Conservation (phyloP, 805 yeast species). For the Kurtzmaniella cleridarum region DNA sequence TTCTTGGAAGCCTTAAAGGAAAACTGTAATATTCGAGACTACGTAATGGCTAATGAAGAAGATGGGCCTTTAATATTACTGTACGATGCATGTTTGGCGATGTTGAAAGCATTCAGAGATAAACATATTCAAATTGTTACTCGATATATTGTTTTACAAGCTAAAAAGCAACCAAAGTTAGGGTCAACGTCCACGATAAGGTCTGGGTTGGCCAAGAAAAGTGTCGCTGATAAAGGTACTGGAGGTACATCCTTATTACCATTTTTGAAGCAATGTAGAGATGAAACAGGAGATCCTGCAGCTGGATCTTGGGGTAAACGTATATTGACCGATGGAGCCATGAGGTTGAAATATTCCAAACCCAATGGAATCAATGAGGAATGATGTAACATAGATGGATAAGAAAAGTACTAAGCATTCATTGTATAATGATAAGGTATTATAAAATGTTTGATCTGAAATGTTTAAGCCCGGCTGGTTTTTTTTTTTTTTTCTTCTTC, state of each 20-base stretch:
- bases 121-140: slow-evolving; percentile 92
- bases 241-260: slow-evolving; percentile 93
- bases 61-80: slow-evolving; percentile 57
- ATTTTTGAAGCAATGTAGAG: slow-evolving; percentile 90
- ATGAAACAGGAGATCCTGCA: slow-evolving; percentile 91
- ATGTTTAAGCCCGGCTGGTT: too few species aligned
- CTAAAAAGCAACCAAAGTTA: slow-evolving; percentile 47
- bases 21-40: slow-evolving; percentile 58
- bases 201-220: slow-evolving; percentile 58
- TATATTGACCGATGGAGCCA: slow-evolving; percentile 52
- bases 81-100: slow-evolving; percentile 85
- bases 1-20: slow-evolving; percentile 60
- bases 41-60: slow-evolving; percentile 41
- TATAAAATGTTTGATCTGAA: too few species aligned
- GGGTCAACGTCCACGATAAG: slow-evolving; percentile 59
- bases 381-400: slow-evolving; percentile 7
- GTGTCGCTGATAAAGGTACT: slow-evolving; percentile 69
- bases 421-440: too few species aligned
- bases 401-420: slow-evolving; percentile 1
- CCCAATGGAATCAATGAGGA: slow-evolving; percentile 39
- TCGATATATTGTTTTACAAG: slow-evolving; percentile 77
- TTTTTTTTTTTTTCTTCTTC: too few species aligned
- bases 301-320: slow-evolving; percentile 91
- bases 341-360: slow-evolving; percentile 35
- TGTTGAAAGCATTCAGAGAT: slow-evolving; percentile 83